Conservation (phyloP, 179 eudicot genomes). For the Sideroxylon spinosum region DNA sequence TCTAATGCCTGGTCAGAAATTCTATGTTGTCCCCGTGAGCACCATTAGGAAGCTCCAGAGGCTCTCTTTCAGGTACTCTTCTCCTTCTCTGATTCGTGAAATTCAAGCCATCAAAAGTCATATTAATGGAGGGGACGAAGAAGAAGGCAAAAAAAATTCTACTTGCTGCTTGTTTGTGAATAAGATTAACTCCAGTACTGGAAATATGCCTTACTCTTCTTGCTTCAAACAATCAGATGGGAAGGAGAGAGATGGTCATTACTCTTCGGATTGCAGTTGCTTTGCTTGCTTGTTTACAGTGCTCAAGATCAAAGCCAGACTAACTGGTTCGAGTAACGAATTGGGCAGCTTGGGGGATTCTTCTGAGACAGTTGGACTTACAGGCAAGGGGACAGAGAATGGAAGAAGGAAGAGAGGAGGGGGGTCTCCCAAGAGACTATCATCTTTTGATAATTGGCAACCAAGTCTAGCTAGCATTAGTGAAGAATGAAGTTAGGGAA, state of each 20-base stretch:
- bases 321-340: neutral
- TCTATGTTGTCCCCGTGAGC: conserved; percentile 34
- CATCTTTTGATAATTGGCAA: conserved; percentile 34
- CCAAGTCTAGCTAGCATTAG: conserved; percentile 32
- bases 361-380: neutral
- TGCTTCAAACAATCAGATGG: too few species aligned
- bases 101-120: too few species aligned
- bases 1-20: conserved; percentile 35
- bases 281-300: conserved; percentile 7
- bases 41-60: conserved; percentile 34
- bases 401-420: neutral
- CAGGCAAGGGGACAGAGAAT: neutral
- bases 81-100: neutral
- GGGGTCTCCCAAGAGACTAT: conserved; percentile 14
- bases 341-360: neutral
- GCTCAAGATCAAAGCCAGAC: neutral
- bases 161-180: neutral
- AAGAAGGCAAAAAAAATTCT: neutral
- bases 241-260: neutral
- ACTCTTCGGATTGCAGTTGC: conserved; percentile 1
- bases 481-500: conserved; percentile 27
- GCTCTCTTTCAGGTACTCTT: neutral
- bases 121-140: neutral
- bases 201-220: neutral
- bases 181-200: neutral